Evolutionary conservation across 495 filamentous ascomycete species (phyloP).

Genomic region (Tuber borchii): DNA sequence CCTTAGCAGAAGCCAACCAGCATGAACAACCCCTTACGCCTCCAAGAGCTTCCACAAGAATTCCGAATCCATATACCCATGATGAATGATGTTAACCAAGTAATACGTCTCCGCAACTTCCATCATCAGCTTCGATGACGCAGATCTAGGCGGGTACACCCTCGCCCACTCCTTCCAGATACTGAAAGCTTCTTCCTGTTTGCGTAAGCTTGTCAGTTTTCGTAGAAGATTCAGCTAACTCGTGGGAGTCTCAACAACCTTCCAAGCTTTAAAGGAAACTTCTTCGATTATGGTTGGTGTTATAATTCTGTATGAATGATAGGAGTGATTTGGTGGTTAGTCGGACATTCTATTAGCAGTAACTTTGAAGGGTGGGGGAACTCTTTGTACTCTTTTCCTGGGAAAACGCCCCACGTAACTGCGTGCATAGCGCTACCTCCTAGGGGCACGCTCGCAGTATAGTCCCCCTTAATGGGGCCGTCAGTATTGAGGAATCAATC

Average conservation of each 20-base stretch:
- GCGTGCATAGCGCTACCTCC: slow-evolving; percentile 66
- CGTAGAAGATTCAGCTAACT: background rate
- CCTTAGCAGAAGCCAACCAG: background rate
- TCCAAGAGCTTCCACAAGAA: slow-evolving; percentile 58
- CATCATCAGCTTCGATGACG: slow-evolving; percentile 62
- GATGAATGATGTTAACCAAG: slow-evolving; percentile 87
- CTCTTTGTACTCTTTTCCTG: slow-evolving; percentile 64
- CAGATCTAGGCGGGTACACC: slow-evolving; percentile 63
- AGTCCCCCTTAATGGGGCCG: slow-evolving; percentile 26
- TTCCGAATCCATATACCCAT: slow-evolving; percentile 63
- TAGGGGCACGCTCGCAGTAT: slow-evolving; percentile 28
- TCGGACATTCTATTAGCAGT: background rate
- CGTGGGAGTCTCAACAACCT: slow-evolving; percentile 32
- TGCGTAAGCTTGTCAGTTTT: background rate
- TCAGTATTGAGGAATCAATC: background rate
- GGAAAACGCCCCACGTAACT: slow-evolving; percentile 95
- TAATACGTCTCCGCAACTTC: slow-evolving; percentile 61
- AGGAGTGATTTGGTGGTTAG: slow-evolving; percentile 11
- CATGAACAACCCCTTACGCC: slow-evolving; percentile 14
- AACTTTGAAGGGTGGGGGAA: slow-evolving; percentile 13
- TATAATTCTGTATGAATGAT: slow-evolving; percentile 54
- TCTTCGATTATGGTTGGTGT: slow-evolving; percentile 97
- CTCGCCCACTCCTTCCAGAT: slow-evolving; percentile 93
- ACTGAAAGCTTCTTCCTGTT: slow-evolving; percentile 77
- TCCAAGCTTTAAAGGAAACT: slow-evolving; percentile 89